Evolutionary conservation across 768 basidiomycete genomes (phyloP), one percentile per base, ranked within the genome.

Genomic region (Dentipellis sp.): DNA sequence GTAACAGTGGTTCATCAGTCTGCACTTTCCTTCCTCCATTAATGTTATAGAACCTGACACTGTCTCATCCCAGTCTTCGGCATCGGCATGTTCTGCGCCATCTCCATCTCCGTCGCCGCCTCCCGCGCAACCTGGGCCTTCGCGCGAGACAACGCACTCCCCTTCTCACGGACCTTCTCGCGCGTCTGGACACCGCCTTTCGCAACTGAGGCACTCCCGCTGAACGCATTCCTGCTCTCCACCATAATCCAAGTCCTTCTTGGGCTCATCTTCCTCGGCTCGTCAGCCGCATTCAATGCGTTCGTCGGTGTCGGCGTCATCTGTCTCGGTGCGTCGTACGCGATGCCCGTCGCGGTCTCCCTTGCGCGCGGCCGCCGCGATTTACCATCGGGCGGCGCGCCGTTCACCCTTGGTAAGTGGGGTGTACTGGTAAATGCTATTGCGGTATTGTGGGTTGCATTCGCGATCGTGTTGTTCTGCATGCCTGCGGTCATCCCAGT

Each of bases 81-180:
- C 10, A 69, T 78, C 50, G 75, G 75, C 9, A 68, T 82, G 58
- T 84, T 86, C 68, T 85, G 84, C 54, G 76, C 80, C 39, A 79
- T 86, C 56, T 84, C 84, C 16, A 81, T 82, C 58, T 78, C 78
- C 40, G 83, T 81, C 53, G 83, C 83, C 9, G 80, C 84, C 38
- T 85, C 83, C 11, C 79, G 84, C 16, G 79, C 81, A 34, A 85
- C 84, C 2, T 86, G 84, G 85, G 80, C 80, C 48, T 86, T 87
- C 65, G 80, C 83, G 0, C 75, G 85, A 2, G 85, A 86, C 68
- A 75, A 75, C 57, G 85, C 80, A 1, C 79, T 86, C 42, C 85
- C 83, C 1, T 75, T 78, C 46, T 74, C 78, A 37, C 50, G 57
- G 10, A 62, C 71, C 56, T 84, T 84, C 70, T 68, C 76, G 7